phyloP scores from a whole-genome alignment of 352 stramenopile species.

The Globisporangium emineosum region DNA sequence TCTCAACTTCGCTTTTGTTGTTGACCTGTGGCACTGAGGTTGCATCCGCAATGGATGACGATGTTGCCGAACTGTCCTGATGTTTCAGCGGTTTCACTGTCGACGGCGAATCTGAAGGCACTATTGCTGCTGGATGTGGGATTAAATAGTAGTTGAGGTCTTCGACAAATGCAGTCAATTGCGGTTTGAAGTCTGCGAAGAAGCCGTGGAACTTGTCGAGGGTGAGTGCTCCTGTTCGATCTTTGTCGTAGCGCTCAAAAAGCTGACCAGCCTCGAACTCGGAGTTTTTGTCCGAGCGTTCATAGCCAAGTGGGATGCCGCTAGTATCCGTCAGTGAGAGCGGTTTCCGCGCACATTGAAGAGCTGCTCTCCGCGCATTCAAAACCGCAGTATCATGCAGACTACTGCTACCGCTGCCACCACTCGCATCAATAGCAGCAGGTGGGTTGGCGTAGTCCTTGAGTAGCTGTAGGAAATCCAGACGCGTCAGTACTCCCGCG shows the following conservation, averaged over 20 bases:
- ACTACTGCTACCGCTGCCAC: background rate
- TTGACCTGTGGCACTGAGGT: background rate
- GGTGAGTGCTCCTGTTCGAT: constrained; percentile 51
- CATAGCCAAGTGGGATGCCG: constrained; percentile 69
- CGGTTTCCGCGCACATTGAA: constrained; percentile 23
- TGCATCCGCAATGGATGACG: background rate
- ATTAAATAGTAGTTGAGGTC: constrained; percentile 40
- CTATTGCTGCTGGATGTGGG: constrained; percentile 4
- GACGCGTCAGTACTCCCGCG: constrained; percentile 45
- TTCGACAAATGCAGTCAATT: constrained; percentile 62
- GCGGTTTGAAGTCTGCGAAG: constrained; percentile 67
- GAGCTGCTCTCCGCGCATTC: background rate
- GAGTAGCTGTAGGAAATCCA: constrained; percentile 71
- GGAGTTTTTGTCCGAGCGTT: constrained; percentile 66
- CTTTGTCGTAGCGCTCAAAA: constrained; percentile 76
- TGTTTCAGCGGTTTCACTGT: background rate
- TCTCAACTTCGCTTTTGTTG: background rate
- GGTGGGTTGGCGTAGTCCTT: constrained; percentile 51
- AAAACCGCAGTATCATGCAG: background rate
- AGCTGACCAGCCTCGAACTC: constrained; percentile 85
- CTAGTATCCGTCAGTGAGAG: constrained; percentile 62
- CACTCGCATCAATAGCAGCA: background rate
- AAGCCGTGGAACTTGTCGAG: constrained; percentile 70
- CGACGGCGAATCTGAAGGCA: background rate
- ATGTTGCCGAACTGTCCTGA: background rate